Base-by-base conservation (phyloP, 345 rosid species). In the Hibiscus mutabilis region DNA sequence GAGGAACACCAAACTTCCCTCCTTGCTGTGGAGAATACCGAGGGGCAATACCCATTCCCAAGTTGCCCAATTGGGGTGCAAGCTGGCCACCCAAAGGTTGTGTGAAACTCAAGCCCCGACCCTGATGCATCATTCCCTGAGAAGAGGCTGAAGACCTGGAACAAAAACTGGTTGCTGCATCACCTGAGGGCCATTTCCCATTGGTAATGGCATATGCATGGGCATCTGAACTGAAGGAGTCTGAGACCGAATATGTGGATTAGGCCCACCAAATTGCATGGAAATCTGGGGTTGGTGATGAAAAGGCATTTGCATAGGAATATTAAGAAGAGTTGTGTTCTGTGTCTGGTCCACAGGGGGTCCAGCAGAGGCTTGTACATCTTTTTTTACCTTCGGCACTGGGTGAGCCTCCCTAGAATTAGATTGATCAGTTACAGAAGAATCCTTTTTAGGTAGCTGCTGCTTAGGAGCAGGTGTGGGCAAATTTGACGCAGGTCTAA, bases 101-200 rank as follows among this genome's bases (percentile, higher is more conserved):
- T 4, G 90, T 74, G 82, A 84, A 95, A 79, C 85, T 64, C 83
- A 92, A 73, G 60, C 92, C 88, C 82, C 86, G 99, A 10, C 88
- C 84, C 82, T 89, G 99, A 80, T 88, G 98, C 76, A 90, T 89
- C 78, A 91, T 85, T 72, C 94, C 89, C 77, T 84, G 98, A 73
- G 90, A 76, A 87, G 95, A 10, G 85, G 75, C 31, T 84, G 90
- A 61, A 89, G 85, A 75, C 93, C 90, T 60, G 82, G 83, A 76
- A 90, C 86, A 82, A 76, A 94, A 79, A 88, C 72, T 67, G 84
- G 89, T 78, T 81, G 95, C 71, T 87, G 80, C 71, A 89, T 10
- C 44, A 86, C 82, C 74, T 85, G 92, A 27, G 86, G 84, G 37
- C 84, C 81, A 85, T 74, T 91, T 57, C 86, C 93, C 84, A 90